Evolutionary conservation across 2,329 filamentous ascomycete species (phyloP).

Genomic region (Aspergillus sp.): DNA sequence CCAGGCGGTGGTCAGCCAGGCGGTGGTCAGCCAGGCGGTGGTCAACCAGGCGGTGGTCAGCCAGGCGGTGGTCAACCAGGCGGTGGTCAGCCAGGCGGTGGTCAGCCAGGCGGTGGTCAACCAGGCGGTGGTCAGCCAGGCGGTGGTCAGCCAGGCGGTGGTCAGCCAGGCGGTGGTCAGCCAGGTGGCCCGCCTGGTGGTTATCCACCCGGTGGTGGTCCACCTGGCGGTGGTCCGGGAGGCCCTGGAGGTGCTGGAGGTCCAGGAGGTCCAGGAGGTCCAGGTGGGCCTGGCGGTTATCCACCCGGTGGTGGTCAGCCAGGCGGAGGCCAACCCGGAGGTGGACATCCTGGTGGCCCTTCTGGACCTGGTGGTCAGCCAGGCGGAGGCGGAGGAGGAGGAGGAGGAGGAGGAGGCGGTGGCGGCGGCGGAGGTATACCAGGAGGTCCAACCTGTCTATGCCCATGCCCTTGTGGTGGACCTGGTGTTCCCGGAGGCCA

Average conservation of each 20-base stretch:
- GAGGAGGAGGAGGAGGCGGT: background rate
- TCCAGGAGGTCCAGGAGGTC: background rate
- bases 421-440: background rate
- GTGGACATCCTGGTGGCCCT: background rate
- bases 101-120: background rate
- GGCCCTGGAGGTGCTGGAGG: background rate
- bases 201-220: background rate
- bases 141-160: background rate
- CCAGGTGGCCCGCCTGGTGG: background rate
- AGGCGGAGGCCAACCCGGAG: background rate
- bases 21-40: background rate
- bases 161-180: background rate
- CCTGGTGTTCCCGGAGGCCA: background rate
- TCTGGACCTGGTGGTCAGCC: background rate
- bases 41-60: background rate
- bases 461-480: background rate
- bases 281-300: background rate
- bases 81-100: constrained; percentile 1
- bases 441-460: background rate
- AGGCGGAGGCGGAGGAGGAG: background rate
- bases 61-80: constrained; percentile 9
- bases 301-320: background rate
- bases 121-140: background rate
- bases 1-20: background rate
- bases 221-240: background rate